Conservation (phyloP, 805 yeast species). For the Tanozyma kutaoensis region DNA sequence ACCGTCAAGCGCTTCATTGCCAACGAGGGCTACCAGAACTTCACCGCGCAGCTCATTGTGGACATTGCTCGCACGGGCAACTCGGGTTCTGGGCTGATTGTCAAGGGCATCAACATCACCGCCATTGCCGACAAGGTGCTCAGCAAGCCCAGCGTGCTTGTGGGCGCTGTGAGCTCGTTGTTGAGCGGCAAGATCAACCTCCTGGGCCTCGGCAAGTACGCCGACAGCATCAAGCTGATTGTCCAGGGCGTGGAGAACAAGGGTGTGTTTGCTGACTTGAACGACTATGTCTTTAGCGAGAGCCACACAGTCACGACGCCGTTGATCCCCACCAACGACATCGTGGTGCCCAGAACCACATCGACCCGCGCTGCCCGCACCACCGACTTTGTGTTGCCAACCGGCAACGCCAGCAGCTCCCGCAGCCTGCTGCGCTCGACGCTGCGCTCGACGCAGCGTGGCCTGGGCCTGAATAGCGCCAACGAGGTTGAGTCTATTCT, state of each 20-base stretch:
- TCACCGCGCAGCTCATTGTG: constrained; percentile 18
- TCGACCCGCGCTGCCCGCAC: background rate
- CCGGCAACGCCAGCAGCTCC: too few species aligned
- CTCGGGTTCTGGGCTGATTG: constrained; percentile 5
- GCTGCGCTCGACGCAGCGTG: too few species aligned
- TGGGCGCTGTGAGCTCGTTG: constrained; percentile 10
- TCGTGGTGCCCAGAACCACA: constrained; percentile 6
- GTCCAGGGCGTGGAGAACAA: constrained; percentile 17
- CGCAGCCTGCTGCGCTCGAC: too few species aligned
- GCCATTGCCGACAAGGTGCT: constrained; percentile 10
- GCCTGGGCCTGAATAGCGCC: too few species aligned
- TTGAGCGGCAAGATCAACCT: constrained; percentile 10
- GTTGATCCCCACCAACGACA: constrained; percentile 5
- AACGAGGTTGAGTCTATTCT: too few species aligned
- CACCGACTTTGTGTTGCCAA: too few species aligned
- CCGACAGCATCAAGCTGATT: constrained; percentile 16
- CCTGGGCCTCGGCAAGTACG: constrained; percentile 11
- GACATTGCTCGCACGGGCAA: constrained; percentile 16
- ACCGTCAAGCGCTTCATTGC: constrained; percentile 21
- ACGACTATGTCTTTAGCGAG: constrained; percentile 17
- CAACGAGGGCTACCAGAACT: constrained; percentile 18
- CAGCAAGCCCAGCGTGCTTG: constrained; percentile 10
- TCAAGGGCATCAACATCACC: constrained; percentile 14
- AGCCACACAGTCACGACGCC: constrained; percentile 7
- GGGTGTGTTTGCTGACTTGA: constrained; percentile 25